phyloP scores from a whole-genome alignment of 768 basidiomycete species.

The Tylopilus rubrobrunneus region DNA sequence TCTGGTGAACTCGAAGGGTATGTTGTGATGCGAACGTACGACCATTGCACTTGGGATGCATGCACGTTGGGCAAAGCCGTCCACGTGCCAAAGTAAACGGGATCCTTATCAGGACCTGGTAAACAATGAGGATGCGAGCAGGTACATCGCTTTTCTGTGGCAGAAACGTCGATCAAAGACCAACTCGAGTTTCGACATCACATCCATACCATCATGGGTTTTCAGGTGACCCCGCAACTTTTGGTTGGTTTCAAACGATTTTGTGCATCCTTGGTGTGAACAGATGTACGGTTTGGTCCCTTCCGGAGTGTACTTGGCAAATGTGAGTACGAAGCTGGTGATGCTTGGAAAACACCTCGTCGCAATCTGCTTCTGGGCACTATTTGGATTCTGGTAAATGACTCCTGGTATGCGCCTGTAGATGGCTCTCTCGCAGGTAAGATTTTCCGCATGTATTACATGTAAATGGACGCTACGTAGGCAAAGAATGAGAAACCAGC shows the following conservation, averaged over 20 bases:
- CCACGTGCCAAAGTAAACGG: slow-evolving; percentile 78
- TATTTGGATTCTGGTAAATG: slow-evolving; percentile 68
- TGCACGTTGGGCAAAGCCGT: slow-evolving; percentile 81
- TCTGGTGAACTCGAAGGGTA: slow-evolving; percentile 75
- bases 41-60: slow-evolving; percentile 61
- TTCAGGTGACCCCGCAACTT: slow-evolving; percentile 77
- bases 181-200: background rate
- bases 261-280: slow-evolving; percentile 66
- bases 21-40: slow-evolving; percentile 71
- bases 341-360: slow-evolving; percentile 73
- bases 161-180: slow-evolving; percentile 1
- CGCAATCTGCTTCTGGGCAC: slow-evolving; percentile 68
- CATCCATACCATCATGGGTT: slow-evolving; percentile 71
- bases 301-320: slow-evolving; percentile 65
- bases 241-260: slow-evolving; percentile 78
- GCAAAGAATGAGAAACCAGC: slow-evolving; percentile 4
- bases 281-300: slow-evolving; percentile 87
- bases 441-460: slow-evolving; percentile 78
- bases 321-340: slow-evolving; percentile 78
- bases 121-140: slow-evolving; percentile 68
- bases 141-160: slow-evolving; percentile 75
- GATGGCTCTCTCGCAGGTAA: slow-evolving; percentile 82
- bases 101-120: slow-evolving; percentile 28
- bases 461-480: slow-evolving; percentile 69
- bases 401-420: slow-evolving; percentile 76